Conservation (phyloP, 169 alveolate species). For the Plasmodium vinckei region DNA sequence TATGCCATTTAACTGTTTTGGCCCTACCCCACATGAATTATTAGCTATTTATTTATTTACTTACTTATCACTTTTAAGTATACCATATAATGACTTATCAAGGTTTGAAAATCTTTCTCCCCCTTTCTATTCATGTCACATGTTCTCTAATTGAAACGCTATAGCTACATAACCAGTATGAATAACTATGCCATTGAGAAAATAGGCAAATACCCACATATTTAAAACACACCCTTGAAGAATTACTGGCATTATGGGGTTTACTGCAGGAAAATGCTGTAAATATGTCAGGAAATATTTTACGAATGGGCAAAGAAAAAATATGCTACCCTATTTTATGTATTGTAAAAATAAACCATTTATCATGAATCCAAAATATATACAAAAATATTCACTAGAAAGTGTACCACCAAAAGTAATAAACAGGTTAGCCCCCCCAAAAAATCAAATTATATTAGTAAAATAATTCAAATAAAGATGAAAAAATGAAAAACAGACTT, state of each 20-base stretch:
- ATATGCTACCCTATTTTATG: slow-evolving; percentile 36
- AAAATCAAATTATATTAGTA: not conserved
- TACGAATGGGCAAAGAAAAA: slow-evolving; percentile 40
- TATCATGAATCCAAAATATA: slow-evolving; percentile 41
- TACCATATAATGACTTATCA: too few species aligned
- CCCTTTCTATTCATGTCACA: too few species aligned
- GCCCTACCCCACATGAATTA: too few species aligned
- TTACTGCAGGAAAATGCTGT: slow-evolving; percentile 67
- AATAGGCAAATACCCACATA: not conserved
- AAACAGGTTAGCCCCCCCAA: slow-evolving; percentile 22
- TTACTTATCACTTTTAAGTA: too few species aligned
- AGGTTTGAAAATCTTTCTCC: too few species aligned
- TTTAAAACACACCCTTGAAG: not conserved
- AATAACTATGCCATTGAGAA: too few species aligned
- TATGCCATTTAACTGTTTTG: too few species aligned
- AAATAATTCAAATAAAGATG: not conserved
- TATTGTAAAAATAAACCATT: slow-evolving; percentile 65
- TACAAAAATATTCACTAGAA: slow-evolving; percentile 47
- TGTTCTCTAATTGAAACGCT: too few species aligned
- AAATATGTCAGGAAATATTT: slow-evolving; percentile 47
- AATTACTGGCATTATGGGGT: not conserved
- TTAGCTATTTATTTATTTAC: too few species aligned
- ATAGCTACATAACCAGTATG: too few species aligned
- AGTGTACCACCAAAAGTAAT: slow-evolving; percentile 38
- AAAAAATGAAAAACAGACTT: not conserved